Evolutionary conservation across 2,329 filamentous ascomycete species (phyloP).

Genomic region (Monosporascus sp.): DNA sequence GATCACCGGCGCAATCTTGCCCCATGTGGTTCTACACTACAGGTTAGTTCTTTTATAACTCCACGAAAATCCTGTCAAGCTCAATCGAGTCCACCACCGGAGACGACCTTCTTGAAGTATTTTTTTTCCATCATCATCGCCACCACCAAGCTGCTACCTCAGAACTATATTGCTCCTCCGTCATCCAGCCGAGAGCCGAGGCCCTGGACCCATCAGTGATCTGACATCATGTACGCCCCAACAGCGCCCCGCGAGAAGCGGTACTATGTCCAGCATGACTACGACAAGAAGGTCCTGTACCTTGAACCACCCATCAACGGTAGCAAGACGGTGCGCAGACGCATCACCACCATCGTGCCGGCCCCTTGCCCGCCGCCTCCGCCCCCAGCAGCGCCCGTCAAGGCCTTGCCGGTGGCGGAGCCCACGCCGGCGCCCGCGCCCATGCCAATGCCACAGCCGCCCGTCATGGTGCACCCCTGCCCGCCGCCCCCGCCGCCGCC

Average conservation of each 20-base stretch:
- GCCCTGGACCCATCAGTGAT: slow-evolving; percentile 3
- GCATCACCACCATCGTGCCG: slow-evolving; percentile 34
- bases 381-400: slow-evolving; percentile 7
- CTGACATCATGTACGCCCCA: slow-evolving; percentile 27
- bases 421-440: slow-evolving; percentile 9
- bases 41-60: slow-evolving; percentile 17
- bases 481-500: slow-evolving; percentile 20
- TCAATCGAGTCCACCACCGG: background rate
- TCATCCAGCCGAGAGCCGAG: slow-evolving; percentile 1
- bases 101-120: background rate
- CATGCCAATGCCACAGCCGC: slow-evolving; percentile 1
- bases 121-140: background rate
- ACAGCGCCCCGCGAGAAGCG: slow-evolving; percentile 28
- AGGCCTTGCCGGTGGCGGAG: slow-evolving; percentile 12
- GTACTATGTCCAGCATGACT: slow-evolving; percentile 19
- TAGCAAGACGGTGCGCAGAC: slow-evolving; percentile 30
- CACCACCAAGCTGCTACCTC: background rate
- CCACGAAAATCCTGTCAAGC: background rate
- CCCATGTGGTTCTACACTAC: slow-evolving; percentile 24
- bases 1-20: slow-evolving; percentile 11
- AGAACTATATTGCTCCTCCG: background rate
- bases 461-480: slow-evolving; percentile 17
- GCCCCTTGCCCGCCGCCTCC: slow-evolving; percentile 19
- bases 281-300: slow-evolving; percentile 36
- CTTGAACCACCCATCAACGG: slow-evolving; percentile 34